These are phyloP conservation scores for Mytilinidion resinicola DNA, from an alignment of 495 filamentous ascomycete species.

Conservation along the genomic window DNA sequence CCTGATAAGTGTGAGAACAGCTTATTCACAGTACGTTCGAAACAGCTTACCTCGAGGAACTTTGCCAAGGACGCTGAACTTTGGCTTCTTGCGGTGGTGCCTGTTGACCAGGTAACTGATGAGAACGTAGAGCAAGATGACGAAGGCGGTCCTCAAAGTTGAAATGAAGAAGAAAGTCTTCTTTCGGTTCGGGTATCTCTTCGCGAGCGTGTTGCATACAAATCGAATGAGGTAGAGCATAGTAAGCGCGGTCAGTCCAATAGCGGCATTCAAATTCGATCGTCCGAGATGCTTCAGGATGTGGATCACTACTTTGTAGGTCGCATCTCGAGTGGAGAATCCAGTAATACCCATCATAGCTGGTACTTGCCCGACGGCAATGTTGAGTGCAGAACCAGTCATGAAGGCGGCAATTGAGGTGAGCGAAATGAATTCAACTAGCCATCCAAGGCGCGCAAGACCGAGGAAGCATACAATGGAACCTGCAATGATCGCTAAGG, in stretches of 20 bases:
- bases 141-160: constrained; percentile 84
- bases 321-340: constrained; percentile 68
- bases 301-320: constrained; percentile 83
- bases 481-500: constrained; percentile 73
- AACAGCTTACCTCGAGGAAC: constrained; percentile 63
- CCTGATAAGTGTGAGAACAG: constrained; percentile 40
- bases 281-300: constrained; percentile 68
- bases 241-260: constrained; percentile 77
- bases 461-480: constrained; percentile 78
- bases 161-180: constrained; percentile 83
- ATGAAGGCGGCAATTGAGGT: constrained; percentile 93
- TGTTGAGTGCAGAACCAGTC: constrained; percentile 93
- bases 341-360: constrained; percentile 76
- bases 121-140: constrained; percentile 88
- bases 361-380: constrained; percentile 80
- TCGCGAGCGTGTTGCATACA: constrained; percentile 59
- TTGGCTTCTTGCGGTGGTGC: constrained; percentile 43
- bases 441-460: constrained; percentile 73
- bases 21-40: neutral
- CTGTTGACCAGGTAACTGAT: constrained; percentile 81
- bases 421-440: constrained; percentile 93
- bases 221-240: constrained; percentile 79
- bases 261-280: constrained; percentile 71
- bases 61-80: constrained; percentile 61
- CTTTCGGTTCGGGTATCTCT: constrained; percentile 59